These are phyloP conservation scores for Trifolium dubium DNA, from an alignment of 306 rosid species.

Conservation along the genomic window DNA sequence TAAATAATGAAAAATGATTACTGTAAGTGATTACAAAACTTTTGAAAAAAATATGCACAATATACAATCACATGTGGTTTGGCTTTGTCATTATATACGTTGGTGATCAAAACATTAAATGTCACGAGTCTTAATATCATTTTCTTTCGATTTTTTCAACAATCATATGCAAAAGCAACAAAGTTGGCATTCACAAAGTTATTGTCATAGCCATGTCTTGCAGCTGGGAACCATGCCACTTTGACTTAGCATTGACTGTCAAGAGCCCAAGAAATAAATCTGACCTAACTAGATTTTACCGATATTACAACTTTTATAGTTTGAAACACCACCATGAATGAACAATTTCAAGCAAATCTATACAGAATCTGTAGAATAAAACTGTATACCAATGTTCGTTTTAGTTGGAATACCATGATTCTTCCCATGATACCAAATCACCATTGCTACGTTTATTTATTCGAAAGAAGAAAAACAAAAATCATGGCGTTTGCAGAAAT, in stretches of 20 bases:
- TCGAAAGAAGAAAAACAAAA: too few species aligned
- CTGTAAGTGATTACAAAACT: slow-evolving; percentile 9
- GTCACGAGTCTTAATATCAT: not conserved
- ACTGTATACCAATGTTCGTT: slow-evolving; percentile 17
- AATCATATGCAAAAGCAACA: slow-evolving; percentile 36
- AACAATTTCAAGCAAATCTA: slow-evolving; percentile 33
- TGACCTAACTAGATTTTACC: slow-evolving; percentile 11
- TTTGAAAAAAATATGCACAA: slow-evolving; percentile 22
- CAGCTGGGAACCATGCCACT: slow-evolving; percentile 16
- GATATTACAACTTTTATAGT: not conserved
- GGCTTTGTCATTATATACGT: slow-evolving; percentile 36
- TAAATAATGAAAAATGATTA: slow-evolving; percentile 17
- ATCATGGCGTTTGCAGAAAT: slow-evolving; percentile 25
- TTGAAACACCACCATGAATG: slow-evolving; percentile 5
- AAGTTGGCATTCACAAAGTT: slow-evolving; percentile 31
- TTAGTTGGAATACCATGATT: slow-evolving; percentile 9
- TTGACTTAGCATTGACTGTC: slow-evolving; percentile 21
- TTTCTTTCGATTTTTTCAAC: slow-evolving; percentile 10
- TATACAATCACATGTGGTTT: slow-evolving; percentile 24
- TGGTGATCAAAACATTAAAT: slow-evolving; percentile 23
- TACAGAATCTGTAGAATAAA: slow-evolving; percentile 10
- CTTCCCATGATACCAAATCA: slow-evolving; percentile 20
- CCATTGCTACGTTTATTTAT: slow-evolving; percentile 1
- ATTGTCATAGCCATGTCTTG: not conserved
- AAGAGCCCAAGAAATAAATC: slow-evolving; percentile 22